Evolutionary conservation across 768 basidiomycete species (phyloP).

Genomic region (Tricholoma bakamatsutake): DNA sequence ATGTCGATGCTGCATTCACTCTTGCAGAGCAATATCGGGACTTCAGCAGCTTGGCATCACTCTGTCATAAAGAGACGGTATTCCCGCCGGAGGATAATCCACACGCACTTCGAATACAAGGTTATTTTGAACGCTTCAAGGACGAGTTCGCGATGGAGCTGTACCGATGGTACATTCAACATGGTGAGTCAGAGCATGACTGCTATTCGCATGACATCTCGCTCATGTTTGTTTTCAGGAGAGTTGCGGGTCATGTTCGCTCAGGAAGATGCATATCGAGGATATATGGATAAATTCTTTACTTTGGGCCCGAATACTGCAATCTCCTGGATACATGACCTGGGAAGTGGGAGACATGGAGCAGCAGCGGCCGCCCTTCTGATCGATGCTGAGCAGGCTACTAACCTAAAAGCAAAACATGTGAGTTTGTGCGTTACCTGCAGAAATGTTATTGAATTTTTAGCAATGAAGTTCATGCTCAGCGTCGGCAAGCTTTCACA

Average conservation of each 20-base stretch:
- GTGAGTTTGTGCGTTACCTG: slow-evolving; percentile 37
- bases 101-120: slow-evolving; percentile 52
- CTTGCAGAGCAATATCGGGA: slow-evolving; percentile 87
- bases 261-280: slow-evolving; percentile 56
- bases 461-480: slow-evolving; percentile 63
- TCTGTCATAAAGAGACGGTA: slow-evolving; percentile 67
- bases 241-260: slow-evolving; percentile 80
- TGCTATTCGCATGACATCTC: background rate
- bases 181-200: slow-evolving; percentile 45
- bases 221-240: slow-evolving; percentile 35
- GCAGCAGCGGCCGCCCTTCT: slow-evolving; percentile 61
- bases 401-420: slow-evolving; percentile 67
- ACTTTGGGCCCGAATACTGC: slow-evolving; percentile 46
- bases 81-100: slow-evolving; percentile 64
- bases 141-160: slow-evolving; percentile 84
- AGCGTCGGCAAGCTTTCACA: slow-evolving; percentile 87
- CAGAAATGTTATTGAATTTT: background rate
- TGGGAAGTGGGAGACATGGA: slow-evolving; percentile 62
- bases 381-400: slow-evolving; percentile 50
- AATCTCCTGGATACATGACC: slow-evolving; percentile 85
- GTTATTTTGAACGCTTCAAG: slow-evolving; percentile 72
- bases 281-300: slow-evolving; percentile 72
- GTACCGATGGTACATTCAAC: slow-evolving; percentile 91
- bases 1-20: slow-evolving; percentile 64
- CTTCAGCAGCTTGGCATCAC: slow-evolving; percentile 76